Percentiles rank a stretch among this genome's conserved stretches.
These are phyloP conservation scores for Melaleuca alternifolia DNA, from an alignment of 345 rosid species.

Conservation along the genomic window DNA sequence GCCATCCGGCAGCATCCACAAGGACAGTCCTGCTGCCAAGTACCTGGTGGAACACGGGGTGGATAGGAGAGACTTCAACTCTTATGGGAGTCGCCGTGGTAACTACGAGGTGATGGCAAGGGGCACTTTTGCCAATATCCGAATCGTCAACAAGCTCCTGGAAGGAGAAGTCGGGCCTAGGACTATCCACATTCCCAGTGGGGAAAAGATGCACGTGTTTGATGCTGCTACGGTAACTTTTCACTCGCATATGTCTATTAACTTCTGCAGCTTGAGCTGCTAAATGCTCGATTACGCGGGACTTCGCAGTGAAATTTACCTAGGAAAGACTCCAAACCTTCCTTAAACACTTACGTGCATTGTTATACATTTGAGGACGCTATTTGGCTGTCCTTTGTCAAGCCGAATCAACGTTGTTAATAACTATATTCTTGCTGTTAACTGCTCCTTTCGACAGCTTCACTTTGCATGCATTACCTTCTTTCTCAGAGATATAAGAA, in stretches of 20 bases:
- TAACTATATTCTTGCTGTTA: background rate
- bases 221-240: constrained; percentile 69
- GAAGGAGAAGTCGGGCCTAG: constrained; percentile 89
- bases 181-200: constrained; percentile 69
- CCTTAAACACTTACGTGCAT: background rate
- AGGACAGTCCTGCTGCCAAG: constrained; percentile 84
- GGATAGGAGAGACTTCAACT: constrained; percentile 70
- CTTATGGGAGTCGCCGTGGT: constrained; percentile 88
- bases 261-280: background rate
- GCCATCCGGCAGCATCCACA: constrained; percentile 90
- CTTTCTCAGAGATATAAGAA: constrained; percentile 53
- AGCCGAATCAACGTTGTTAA: background rate
- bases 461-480: background rate
- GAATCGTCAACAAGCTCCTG: constrained; percentile 65
- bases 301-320: background rate
- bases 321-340: background rate
- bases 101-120: constrained; percentile 80
- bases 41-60: constrained; percentile 74
- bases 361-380: background rate
- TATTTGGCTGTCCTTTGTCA: background rate
- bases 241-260: background rate
- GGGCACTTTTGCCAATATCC: constrained; percentile 76
- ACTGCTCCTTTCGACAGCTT: background rate
- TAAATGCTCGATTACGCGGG: background rate
- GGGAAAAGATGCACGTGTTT: constrained; percentile 69